These are phyloP conservation scores for Fraxinus americana DNA, from an alignment of 257 asterid species.

Conservation along the genomic window DNA sequence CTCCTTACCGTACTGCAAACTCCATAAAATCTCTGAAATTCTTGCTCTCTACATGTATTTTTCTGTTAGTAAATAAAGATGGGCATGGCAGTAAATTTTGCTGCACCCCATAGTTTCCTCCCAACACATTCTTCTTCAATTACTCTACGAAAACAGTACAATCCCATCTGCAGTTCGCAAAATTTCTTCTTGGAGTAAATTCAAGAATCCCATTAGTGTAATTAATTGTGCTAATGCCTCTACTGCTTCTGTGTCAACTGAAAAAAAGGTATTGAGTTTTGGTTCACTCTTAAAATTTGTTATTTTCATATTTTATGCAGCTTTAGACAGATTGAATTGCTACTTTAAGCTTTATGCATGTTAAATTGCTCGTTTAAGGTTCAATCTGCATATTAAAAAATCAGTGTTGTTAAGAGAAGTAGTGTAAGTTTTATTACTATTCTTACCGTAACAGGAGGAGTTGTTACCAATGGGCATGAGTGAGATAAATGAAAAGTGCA, in stretches of 20 bases:
- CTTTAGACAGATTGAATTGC: neutral
- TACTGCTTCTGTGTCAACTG: slow-evolving; percentile 35
- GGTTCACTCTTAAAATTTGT: neutral
- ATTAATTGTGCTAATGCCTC: slow-evolving; percentile 31
- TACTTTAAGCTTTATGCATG: neutral
- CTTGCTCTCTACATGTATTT: slow-evolving; percentile 1
- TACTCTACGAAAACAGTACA: slow-evolving; percentile 26
- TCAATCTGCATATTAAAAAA: too few species aligned
- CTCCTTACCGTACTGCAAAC: slow-evolving; percentile 13
- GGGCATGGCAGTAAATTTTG: slow-evolving; percentile 43
- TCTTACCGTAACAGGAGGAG: slow-evolving; percentile 7
- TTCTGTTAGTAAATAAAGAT: slow-evolving; percentile 5
- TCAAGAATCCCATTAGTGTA: slow-evolving; percentile 18
- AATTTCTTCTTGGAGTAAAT: slow-evolving; percentile 14
- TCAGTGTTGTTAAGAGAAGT: neutral
- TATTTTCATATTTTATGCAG: neutral
- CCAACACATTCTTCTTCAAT: slow-evolving; percentile 27
- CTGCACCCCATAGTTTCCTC: slow-evolving; percentile 24
- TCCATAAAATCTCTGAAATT: slow-evolving; percentile 11
- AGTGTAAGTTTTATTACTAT: neutral
- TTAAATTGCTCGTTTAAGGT: neutral
- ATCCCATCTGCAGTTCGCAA: slow-evolving; percentile 21
- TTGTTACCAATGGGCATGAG: slow-evolving; percentile 56
- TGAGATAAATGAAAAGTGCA: slow-evolving; percentile 57
- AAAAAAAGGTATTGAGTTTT: slow-evolving; percentile 23